phyloP scores from a whole-genome alignment of 345 rosid species.

The Anacardium occidentale region DNA sequence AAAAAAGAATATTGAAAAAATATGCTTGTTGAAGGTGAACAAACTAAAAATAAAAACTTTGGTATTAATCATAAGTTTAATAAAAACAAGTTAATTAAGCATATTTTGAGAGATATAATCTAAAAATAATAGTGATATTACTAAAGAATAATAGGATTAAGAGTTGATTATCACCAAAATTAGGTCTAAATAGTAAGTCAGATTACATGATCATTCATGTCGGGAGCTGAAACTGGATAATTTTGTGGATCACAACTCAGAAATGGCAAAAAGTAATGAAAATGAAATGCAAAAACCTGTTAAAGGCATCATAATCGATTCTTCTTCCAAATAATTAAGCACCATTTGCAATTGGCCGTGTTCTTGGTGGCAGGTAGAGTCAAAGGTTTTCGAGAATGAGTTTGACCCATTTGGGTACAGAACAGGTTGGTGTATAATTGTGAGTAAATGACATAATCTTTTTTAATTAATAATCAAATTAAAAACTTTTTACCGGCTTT shows the following conservation, averaged over 20 bases:
- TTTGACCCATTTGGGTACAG: not conserved
- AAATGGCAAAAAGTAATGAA: not conserved
- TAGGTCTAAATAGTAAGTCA: not conserved
- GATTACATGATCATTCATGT: not conserved
- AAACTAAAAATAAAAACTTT: too few relatives aligned
- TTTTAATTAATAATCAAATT: not conserved
- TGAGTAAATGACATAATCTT: not conserved
- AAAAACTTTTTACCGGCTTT: slow-evolving; percentile 24
- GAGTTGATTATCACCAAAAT: not conserved
- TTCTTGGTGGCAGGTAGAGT: slow-evolving; percentile 18
- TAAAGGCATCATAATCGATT: not conserved
- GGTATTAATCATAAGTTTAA: too few relatives aligned
- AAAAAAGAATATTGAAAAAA: too few relatives aligned
- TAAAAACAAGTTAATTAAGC: too few relatives aligned
- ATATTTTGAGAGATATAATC: too few relatives aligned
- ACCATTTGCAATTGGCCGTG: not conserved
- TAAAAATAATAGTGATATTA: not conserved
- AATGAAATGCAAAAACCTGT: slow-evolving; percentile 12
- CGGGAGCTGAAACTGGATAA: not conserved
- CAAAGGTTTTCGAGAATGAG: slow-evolving; percentile 8
- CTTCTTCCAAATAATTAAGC: not conserved
- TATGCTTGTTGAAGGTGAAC: too few relatives aligned
- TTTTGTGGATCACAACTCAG: not conserved
- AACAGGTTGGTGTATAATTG: not conserved
- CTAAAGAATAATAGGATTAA: not conserved